Percentiles rank a stretch among this genome's conserved stretches.
phyloP scores from a whole-genome alignment of 2,329 filamentous ascomycete species.

The Chalara sp. region DNA sequence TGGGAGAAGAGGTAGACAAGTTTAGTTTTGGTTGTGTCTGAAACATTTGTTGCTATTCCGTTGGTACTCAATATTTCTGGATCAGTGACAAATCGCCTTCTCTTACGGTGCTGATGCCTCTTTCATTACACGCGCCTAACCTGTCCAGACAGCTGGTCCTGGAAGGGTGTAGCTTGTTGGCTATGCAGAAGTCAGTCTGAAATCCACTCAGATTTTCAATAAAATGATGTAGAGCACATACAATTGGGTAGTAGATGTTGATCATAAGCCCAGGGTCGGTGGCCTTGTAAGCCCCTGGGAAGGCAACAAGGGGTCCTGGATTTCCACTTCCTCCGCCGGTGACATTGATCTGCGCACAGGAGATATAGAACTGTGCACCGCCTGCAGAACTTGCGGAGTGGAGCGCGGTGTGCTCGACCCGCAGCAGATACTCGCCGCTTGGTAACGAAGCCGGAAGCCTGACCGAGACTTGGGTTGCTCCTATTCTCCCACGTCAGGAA shows the following conservation, averaged over 20 bases:
- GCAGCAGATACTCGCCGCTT: conserved; percentile 32
- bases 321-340: conserved; percentile 33
- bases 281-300: conserved; percentile 30
- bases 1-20: no score
- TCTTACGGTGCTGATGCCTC: no score
- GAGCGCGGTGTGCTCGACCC: conserved; percentile 29
- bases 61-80: no score
- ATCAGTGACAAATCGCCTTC: no score
- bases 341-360: conserved; percentile 35
- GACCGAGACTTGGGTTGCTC: conserved; percentile 12
- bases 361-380: conserved; percentile 23
- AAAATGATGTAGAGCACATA: conserved; percentile 9
- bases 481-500: neutral
- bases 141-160: conserved; percentile 21
- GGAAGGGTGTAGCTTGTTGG: conserved; percentile 20
- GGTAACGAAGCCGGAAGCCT: conserved; percentile 29
- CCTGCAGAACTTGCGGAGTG: conserved; percentile 9
- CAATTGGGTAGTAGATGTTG: conserved; percentile 30
- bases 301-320: conserved; percentile 28
- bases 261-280: conserved; percentile 29
- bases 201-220: neutral
- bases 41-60: no score
- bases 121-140: neutral
- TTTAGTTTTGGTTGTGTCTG: no score
- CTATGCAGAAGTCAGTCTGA: conserved; percentile 3